Percentiles rank a stretch among this genome's conserved stretches.
Conservation (phyloP, 768 basidiomycete species). For the Auriscalpium microsporum region DNA sequence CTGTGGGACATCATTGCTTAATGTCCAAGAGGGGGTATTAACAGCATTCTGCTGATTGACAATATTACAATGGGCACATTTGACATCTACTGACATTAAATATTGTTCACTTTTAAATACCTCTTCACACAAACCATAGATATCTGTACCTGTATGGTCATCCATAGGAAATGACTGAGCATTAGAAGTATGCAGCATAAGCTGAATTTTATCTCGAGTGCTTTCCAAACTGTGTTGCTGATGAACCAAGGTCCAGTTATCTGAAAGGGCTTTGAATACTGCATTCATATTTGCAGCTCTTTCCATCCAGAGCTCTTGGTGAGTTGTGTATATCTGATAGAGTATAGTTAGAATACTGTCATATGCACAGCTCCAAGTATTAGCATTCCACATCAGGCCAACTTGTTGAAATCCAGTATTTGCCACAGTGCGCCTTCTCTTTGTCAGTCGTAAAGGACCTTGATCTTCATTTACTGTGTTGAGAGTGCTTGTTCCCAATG, state of each 20-base stretch:
- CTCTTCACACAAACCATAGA: neutral
- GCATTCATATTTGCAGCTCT: neutral
- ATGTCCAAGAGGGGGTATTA: neutral
- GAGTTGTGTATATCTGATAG: neutral
- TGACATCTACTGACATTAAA: neutral
- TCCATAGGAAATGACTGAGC: neutral
- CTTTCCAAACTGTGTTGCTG: neutral
- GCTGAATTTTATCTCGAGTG: neutral
- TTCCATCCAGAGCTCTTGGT: neutral
- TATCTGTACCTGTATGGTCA: neutral
- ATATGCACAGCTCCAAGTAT: slow-evolving; percentile 6
- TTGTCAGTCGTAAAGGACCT: neutral
- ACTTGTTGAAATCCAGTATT: neutral
- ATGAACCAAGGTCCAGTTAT: neutral
- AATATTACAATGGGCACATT: neutral
- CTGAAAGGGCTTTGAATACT: neutral
- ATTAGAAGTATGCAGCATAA: neutral
- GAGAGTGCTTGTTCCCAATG: neutral
- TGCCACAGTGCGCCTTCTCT: neutral
- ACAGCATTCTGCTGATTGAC: neutral
- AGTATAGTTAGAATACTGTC: slow-evolving; percentile 1
- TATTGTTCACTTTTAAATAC: neutral
- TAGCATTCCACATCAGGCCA: neutral
- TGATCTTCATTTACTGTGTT: neutral
- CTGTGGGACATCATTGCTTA: neutral